These are phyloP conservation scores for Halocafeteria seosinensis DNA, from an alignment of 108 stramenopile genomes.

Conservation along the genomic window DNA sequence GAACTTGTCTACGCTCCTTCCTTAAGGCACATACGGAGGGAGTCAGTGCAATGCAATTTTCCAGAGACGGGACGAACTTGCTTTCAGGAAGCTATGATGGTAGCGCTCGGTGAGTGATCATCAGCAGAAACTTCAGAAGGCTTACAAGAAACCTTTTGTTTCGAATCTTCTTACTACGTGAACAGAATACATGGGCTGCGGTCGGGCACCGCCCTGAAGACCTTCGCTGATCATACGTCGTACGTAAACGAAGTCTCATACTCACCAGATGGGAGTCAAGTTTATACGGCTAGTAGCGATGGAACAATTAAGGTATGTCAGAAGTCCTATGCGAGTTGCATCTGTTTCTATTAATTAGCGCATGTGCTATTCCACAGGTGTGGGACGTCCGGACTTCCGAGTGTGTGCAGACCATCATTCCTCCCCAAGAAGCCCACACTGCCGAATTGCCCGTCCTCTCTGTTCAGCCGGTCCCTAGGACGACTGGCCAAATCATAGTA, in stretches of 20 bases:
- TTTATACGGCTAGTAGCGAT: neutral
- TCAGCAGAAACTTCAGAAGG: too few species aligned
- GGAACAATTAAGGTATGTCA: neutral
- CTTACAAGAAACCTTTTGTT: too few species aligned
- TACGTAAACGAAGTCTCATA: neutral
- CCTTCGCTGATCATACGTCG: neutral
- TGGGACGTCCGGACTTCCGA: neutral
- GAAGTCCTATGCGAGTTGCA: too few species aligned
- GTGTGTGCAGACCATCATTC: neutral
- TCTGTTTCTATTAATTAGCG: too few species aligned
- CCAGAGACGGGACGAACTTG: neutral
- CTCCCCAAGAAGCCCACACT: neutral
- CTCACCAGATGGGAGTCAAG: neutral
- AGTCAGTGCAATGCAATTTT: conserved; percentile 1
- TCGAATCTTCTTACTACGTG: too few species aligned
- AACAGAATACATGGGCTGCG: neutral
- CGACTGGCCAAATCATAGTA: neutral
- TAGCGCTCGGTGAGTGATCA: too few species aligned
- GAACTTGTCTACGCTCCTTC: conserved; percentile 52
- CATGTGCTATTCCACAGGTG: too few species aligned
- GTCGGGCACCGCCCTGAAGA: neutral
- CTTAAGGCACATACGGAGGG: conserved; percentile 33
- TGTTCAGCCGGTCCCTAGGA: neutral
- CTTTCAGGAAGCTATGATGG: neutral
- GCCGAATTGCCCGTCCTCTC: neutral